phyloP scores from a whole-genome alignment of 2,329 filamentous ascomycete genomes.

The Fusarium sp. region DNA sequence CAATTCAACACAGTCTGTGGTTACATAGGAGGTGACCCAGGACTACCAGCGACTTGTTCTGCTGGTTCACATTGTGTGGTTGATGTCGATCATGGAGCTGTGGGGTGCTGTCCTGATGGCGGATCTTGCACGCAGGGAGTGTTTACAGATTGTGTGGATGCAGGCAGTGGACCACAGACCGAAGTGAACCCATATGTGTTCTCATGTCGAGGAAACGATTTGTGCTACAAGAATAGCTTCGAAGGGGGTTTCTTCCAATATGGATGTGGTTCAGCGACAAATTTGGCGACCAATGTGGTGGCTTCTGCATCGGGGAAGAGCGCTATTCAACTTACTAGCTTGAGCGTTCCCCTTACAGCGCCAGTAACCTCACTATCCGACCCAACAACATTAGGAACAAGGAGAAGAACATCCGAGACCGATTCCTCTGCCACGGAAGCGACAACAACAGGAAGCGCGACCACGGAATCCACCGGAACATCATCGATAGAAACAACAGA shows the following conservation, averaged over 20 bases:
- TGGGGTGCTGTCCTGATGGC: slow-evolving; percentile 67
- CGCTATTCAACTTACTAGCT: slow-evolving; percentile 50
- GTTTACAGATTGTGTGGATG: slow-evolving; percentile 68
- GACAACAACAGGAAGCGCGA: slow-evolving; percentile 16
- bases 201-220: slow-evolving; percentile 62
- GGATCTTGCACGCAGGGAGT: slow-evolving; percentile 65
- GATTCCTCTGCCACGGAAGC: slow-evolving; percentile 13
- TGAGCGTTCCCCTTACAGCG: slow-evolving; percentile 56
- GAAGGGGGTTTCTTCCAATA: slow-evolving; percentile 67
- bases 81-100: slow-evolving; percentile 59
- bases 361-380: slow-evolving; percentile 53
- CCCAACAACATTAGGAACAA: slow-evolving; percentile 56
- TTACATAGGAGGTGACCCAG: slow-evolving; percentile 64
- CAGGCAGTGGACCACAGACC: slow-evolving; percentile 60
- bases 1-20: slow-evolving; percentile 68
- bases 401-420: slow-evolving; percentile 27
- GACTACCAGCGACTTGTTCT: slow-evolving; percentile 66
- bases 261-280: slow-evolving; percentile 64
- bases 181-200: slow-evolving; percentile 67
- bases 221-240: slow-evolving; percentile 67
- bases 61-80: slow-evolving; percentile 69
- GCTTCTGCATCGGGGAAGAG: slow-evolving; percentile 57
- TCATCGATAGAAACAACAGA: slow-evolving; percentile 22
- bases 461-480: slow-evolving; percentile 22
- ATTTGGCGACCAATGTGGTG: slow-evolving; percentile 61